Conservation (phyloP, 768 basidiomycete genomes). For the Russula sp. region DNA sequence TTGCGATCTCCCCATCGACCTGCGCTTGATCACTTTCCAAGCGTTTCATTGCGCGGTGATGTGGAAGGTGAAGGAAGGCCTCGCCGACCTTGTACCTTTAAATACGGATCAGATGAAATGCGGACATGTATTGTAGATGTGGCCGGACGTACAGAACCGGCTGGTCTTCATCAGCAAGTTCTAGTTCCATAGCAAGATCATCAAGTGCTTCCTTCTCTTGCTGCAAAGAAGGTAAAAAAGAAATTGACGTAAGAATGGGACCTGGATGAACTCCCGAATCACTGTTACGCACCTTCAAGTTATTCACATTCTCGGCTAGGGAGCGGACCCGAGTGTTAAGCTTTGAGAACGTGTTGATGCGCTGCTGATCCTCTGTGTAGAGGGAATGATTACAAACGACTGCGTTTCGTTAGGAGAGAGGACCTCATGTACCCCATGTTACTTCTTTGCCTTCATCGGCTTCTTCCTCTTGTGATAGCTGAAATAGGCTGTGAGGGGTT, state of each 20-base stretch:
- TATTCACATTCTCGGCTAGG: constrained; percentile 68
- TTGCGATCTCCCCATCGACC: constrained; percentile 54
- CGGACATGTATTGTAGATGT: constrained; percentile 11
- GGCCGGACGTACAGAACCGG: constrained; percentile 60
- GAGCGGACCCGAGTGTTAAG: constrained; percentile 74
- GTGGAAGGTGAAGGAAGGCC: constrained; percentile 77
- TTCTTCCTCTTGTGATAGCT: constrained; percentile 79
- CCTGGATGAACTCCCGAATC: background rate
- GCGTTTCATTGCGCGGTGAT: constrained; percentile 62
- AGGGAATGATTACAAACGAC: background rate
- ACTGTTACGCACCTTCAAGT: constrained; percentile 59
- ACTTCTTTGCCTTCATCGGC: constrained; percentile 72
- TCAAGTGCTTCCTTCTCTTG: constrained; percentile 94
- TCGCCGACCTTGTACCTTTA: constrained; percentile 86
- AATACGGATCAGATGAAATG: constrained; percentile 1
- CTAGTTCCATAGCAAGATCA: constrained; percentile 82
- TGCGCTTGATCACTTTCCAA: constrained; percentile 66
- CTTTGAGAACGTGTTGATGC: constrained; percentile 90
- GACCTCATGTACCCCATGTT: constrained; percentile 65
- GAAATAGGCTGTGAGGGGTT: constrained; percentile 12
- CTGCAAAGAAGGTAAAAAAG: constrained; percentile 43
- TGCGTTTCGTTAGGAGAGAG: background rate
- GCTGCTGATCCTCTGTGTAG: constrained; percentile 68
- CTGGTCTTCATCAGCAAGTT: constrained; percentile 84
- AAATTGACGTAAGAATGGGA: constrained; percentile 4